A percentile compares a stretch with the other conserved stretches of the same genome.
Evolutionary conservation across 371 early-diverging fungal species (phyloP).

Genomic region (Globomyces sp.): DNA sequence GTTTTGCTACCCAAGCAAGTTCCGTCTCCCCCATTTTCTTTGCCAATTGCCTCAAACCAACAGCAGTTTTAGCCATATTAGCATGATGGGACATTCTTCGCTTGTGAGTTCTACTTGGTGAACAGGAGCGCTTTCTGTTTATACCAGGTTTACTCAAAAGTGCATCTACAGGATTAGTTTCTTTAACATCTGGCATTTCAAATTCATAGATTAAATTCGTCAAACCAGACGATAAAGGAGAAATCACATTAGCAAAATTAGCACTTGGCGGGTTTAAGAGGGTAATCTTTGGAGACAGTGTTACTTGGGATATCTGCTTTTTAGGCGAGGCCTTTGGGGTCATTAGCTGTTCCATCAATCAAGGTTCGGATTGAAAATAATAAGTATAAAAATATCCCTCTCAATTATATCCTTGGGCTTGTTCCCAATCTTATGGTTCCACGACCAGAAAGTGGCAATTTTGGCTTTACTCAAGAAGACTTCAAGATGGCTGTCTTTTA

Average conservation of each 20-base stretch:
- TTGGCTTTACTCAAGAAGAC: no score
- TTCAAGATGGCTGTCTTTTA: no score
- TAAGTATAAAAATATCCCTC: no score
- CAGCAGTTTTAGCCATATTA: slow-evolving; percentile 65
- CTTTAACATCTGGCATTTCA: slow-evolving; percentile 2
- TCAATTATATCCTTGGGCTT: no score
- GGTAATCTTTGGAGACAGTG: no score
- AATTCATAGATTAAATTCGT: slow-evolving; percentile 12
- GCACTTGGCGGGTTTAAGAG: no score
- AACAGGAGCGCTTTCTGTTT: background rate
- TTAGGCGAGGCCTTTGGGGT: no score
- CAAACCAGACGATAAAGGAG: slow-evolving; percentile 2
- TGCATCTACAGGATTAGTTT: background rate
- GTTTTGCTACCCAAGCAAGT: slow-evolving; percentile 64
- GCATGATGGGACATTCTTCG: slow-evolving; percentile 25
- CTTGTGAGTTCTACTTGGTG: slow-evolving; percentile 9
- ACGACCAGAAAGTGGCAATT: no score
- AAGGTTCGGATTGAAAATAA: no score
- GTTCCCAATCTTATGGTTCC: no score
- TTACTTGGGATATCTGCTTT: no score
- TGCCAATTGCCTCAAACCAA: slow-evolving; percentile 68
- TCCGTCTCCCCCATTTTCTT: slow-evolving; percentile 63
- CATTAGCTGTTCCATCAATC: no score
- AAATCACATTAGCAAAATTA: background rate
- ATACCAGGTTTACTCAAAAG: background rate